Conservation (phyloP, 805 yeast genomes). For the Candida sphagnicola region DNA sequence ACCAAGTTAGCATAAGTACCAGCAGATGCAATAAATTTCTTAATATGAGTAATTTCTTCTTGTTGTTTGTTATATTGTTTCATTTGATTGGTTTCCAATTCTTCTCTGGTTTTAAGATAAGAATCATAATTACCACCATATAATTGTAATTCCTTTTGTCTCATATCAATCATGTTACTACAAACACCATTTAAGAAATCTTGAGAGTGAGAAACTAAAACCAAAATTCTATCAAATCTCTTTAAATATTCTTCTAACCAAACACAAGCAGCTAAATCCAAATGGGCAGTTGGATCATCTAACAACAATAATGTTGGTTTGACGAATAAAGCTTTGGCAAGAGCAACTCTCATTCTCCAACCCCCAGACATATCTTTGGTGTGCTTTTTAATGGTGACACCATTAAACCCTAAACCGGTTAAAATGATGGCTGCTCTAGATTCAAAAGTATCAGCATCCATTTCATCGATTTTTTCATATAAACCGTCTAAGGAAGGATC, state of each 20-base stretch:
- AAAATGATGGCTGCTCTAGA: constrained; percentile 92
- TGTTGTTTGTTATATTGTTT: constrained; percentile 96
- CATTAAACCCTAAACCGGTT: constrained; percentile 95
- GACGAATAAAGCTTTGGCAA: constrained; percentile 96
- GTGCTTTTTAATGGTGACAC: constrained; percentile 80
- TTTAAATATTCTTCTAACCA: constrained; percentile 98
- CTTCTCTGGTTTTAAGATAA: constrained; percentile 89
- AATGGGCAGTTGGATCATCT: constrained; percentile 99
- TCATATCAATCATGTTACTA: constrained; percentile 97
- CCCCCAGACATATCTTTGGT: constrained; percentile 99
- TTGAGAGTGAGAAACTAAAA: constrained; percentile 95
- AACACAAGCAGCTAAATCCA: constrained; percentile 98
- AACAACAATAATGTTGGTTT: constrained; percentile 91
- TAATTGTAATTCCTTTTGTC: constrained; percentile 65
- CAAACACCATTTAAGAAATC: constrained; percentile 99
- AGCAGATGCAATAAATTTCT: constrained; percentile 98
- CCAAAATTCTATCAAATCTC: constrained; percentile 89
- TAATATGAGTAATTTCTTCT: constrained; percentile 97
- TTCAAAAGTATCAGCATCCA: constrained; percentile 97
- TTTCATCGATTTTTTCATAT: constrained; percentile 90
- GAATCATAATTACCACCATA: constrained; percentile 99
- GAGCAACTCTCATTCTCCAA: constrained; percentile 99
- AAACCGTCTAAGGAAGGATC: constrained; percentile 77
- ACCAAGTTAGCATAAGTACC: constrained; percentile 99
- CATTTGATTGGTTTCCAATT: constrained; percentile 95